A percentile compares a stretch with the other conserved stretches of the same genome.
phyloP scores from a whole-genome alignment of 2,329 filamentous ascomycete species.

The Xenoacremonium recifei region DNA sequence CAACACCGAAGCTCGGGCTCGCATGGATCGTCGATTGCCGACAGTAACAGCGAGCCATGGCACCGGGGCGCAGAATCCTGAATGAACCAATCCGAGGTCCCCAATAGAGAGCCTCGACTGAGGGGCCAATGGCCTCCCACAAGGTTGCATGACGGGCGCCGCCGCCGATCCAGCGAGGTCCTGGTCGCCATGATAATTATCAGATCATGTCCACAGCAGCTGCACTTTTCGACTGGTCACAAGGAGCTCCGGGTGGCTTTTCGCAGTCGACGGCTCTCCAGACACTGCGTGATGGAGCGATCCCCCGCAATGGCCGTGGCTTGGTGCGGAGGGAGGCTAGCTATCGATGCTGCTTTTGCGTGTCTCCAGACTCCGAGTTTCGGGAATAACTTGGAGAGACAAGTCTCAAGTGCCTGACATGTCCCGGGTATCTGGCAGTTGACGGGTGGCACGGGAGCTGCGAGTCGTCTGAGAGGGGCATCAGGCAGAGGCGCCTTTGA shows the following conservation, averaged over 20 bases:
- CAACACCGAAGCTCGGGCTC: neutral
- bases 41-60: neutral
- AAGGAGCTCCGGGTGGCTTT: conserved; percentile 3
- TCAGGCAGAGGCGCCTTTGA: neutral
- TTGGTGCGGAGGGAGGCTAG: neutral
- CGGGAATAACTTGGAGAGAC: no score
- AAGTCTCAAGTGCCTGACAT: no score
- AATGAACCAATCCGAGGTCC: neutral
- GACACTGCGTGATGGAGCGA: neutral
- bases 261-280: neutral
- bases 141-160: neutral
- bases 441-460: no score
- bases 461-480: neutral
- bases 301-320: conserved; percentile 4
- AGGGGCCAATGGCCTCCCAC: neutral
- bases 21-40: neutral
- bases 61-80: neutral
- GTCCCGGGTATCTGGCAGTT: no score
- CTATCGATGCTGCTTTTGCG: neutral
- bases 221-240: conserved; percentile 6
- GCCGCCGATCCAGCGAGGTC: neutral
- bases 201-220: conserved; percentile 9
- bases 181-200: conserved; percentile 3
- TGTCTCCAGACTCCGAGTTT: no score
- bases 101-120: neutral